Base-by-base conservation (phyloP, 768 basidiomycete species). In the Lepiota subincarnata region DNA sequence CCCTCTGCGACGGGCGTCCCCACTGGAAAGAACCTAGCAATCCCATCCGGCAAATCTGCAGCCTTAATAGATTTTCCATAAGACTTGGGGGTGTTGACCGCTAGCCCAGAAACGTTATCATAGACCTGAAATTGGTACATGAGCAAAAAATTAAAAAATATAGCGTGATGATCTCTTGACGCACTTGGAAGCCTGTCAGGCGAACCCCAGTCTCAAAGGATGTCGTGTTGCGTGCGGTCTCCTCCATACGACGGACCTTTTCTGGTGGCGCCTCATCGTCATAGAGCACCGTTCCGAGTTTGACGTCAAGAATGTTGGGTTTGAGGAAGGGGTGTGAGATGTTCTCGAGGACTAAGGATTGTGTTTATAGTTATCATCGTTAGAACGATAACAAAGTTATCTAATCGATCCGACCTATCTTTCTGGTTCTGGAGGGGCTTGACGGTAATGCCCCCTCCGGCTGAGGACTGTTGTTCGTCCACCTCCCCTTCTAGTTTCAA, bases 221-320 rank as follows among this genome's bases (percentile, higher is more conserved):
- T 1, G 96, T 98, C 0, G 90, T 86, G 8, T 77, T 69, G 24
- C 70, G 73, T 0, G 92, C 92, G 1, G 77, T 74, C 60, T 81
- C 76, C 52, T 79, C 72, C 94, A 95, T 94, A 20, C 89, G 82
- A 37, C 70, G 77, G 55, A 80, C 76, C 71, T 99, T 99, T 53
- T 89, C 90, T 1, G 79, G 75, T 0, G 78, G 66, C 4, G 87
- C 78, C 10, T 65, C 63, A 18, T 85, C 80, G 47, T 90, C 92
- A 57, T 89, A 90, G n/a, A 98, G 77, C 1, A 87, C 74, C 0
- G 88, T 95, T 1, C 97, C 97, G 13, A 98, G 86, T 68, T 98
- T 99, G 65, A 93, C 77, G 66, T 99, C 96, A 24, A 98, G 74
- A 53, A 97, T 80, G 59, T 89, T 92, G 5, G 95, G 95, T 64